Evolutionary conservation across 1,284 basidiomycete species (phyloP).

Genomic region (Moesziomyces sp.): DNA sequence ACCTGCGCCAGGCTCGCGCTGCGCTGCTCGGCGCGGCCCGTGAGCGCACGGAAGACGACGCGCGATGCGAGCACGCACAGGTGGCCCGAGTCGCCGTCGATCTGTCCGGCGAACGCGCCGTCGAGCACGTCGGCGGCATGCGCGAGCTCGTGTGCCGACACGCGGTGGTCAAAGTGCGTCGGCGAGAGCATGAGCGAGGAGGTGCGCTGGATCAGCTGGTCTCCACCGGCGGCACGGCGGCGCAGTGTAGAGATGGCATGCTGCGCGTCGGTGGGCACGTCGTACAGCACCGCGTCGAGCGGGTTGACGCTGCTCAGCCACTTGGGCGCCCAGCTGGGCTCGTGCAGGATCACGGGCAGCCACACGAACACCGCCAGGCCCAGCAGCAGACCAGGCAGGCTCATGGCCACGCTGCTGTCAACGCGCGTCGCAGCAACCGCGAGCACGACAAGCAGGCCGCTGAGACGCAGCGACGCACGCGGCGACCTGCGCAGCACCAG

Average conservation of each 20-base stretch:
- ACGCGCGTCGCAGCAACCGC: conserved; percentile 10
- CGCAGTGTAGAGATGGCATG: conserved; percentile 43
- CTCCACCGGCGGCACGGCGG: conserved; percentile 35
- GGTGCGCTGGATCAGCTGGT: conserved; percentile 24
- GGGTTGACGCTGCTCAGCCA: conserved; percentile 18
- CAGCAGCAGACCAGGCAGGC: conserved; percentile 32
- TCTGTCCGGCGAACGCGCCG: conserved; percentile 9
- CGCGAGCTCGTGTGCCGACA: conserved; percentile 21
- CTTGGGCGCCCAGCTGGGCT: conserved; percentile 40
- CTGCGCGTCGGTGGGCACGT: conserved; percentile 56
- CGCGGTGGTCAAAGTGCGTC: conserved; percentile 27
- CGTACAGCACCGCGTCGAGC: conserved; percentile 46
- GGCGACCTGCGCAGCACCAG: conserved; percentile 35
- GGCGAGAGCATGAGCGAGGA: conserved; percentile 8
- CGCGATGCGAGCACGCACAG: conserved; percentile 22
- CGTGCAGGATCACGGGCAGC: conserved; percentile 41
- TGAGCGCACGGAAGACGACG: conserved; percentile 27
- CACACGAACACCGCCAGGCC: conserved; percentile 44
- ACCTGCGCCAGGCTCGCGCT: neutral
- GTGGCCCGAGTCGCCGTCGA: conserved; percentile 13
- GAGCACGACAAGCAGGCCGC: conserved; percentile 13
- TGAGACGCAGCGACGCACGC: conserved; percentile 32
- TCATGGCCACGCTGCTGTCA: conserved; percentile 9
- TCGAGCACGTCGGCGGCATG: conserved; percentile 28
- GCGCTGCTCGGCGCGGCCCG: neutral